Conservation (phyloP, 140 eudicot genomes). For the Anethum foeniculum region DNA sequence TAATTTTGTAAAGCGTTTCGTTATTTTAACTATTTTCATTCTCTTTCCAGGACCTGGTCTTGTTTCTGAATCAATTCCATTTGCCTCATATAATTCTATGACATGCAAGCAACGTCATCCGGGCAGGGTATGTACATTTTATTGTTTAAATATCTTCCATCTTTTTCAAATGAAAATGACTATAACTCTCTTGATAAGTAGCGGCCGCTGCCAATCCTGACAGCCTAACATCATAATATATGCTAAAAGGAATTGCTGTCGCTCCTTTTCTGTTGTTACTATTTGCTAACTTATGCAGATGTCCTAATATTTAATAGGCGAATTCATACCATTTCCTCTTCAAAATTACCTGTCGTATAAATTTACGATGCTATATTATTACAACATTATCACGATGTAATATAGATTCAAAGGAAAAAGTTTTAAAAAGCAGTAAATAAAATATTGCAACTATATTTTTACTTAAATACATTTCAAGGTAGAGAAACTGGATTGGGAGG, state of each 20-base stretch:
- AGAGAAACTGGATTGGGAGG: too few relatives aligned
- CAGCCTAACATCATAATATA: background rate
- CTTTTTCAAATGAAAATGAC: background rate
- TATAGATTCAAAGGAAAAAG: background rate
- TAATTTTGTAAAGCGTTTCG: background rate
- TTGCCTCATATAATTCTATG: conserved; percentile 31
- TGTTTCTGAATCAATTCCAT: conserved; percentile 27
- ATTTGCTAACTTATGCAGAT: background rate
- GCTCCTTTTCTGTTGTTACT: background rate
- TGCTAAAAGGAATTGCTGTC: background rate
- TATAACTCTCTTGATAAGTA: background rate
- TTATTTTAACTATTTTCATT: conserved; percentile 11
- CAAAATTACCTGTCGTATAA: background rate
- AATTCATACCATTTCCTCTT: background rate
- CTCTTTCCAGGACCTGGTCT: conserved; percentile 41
- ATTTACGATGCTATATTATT: background rate
- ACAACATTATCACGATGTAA: background rate
- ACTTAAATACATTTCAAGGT: too few relatives aligned
- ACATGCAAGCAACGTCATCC: conserved; percentile 36
- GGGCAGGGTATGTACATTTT: conserved; percentile 36
- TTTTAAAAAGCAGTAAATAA: too few relatives aligned
- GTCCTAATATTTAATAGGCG: background rate
- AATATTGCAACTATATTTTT: too few relatives aligned
- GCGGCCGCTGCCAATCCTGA: background rate
- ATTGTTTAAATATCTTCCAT: background rate